phyloP scores from a whole-genome alignment of 2,329 filamentous ascomycete genomes.

The Phialophora expanda region DNA sequence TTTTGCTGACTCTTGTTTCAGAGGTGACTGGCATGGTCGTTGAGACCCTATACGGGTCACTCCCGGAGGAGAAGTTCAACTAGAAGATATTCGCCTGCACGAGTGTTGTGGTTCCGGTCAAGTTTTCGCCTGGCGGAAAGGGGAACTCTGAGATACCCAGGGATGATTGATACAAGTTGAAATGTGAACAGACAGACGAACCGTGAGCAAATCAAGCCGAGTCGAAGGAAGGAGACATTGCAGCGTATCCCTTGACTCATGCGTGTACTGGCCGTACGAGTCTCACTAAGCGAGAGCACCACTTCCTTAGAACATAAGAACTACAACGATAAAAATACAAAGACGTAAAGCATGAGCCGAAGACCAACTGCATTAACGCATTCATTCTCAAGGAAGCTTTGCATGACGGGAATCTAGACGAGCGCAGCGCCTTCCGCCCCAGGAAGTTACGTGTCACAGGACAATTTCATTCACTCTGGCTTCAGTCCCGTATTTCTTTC shows the following conservation, averaged over 20 bases:
- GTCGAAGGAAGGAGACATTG: neutral
- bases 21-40: constrained; percentile 77
- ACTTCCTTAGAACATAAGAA: constrained; percentile 13
- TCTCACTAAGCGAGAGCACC: neutral
- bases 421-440: neutral
- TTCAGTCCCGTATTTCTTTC: neutral
- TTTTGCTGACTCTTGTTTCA: constrained; percentile 19
- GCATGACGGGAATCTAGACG: neutral
- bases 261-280: neutral
- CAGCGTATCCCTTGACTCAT: neutral
- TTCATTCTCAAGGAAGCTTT: neutral
- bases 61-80: constrained; percentile 37
- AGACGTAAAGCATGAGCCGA: neutral
- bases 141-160: neutral
- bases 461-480: neutral
- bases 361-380: neutral
- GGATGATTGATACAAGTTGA: neutral
- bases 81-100: neutral
- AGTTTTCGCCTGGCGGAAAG: neutral
- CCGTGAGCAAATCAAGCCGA: neutral
- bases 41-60: constrained; percentile 61
- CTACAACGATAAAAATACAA: neutral
- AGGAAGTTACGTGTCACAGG: neutral
- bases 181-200: neutral
- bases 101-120: neutral